These are phyloP conservation scores for Backusella tarrabulga DNA, from an alignment of 192 early-diverging fungal genomes.

Conservation along the genomic window DNA sequence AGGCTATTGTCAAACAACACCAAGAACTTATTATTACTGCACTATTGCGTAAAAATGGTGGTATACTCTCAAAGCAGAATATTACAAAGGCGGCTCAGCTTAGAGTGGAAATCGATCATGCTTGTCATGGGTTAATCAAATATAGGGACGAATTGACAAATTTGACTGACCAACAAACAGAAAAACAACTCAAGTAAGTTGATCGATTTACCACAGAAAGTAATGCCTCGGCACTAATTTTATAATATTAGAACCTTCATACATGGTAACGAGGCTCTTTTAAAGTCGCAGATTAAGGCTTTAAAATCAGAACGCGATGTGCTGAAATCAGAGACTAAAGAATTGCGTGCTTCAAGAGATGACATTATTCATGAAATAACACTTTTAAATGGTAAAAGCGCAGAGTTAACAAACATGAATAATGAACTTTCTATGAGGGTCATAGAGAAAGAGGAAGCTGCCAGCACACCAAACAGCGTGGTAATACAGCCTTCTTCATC, in stretches of 20 bases:
- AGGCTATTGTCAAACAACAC: slow-evolving; percentile 33
- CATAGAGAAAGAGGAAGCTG: slow-evolving; percentile 35
- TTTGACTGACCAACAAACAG: neutral
- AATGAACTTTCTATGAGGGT: slow-evolving; percentile 49
- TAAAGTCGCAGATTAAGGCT: slow-evolving; percentile 48
- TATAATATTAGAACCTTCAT: neutral
- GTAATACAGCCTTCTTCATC: slow-evolving; percentile 32
- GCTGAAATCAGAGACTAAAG: slow-evolving; percentile 41
- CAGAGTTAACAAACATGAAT: slow-evolving; percentile 54
- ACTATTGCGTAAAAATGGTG: slow-evolving; percentile 13
- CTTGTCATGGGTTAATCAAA: slow-evolving; percentile 28
- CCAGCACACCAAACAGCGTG: slow-evolving; percentile 11
- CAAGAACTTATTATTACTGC: slow-evolving; percentile 26
- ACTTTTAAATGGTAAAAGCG: slow-evolving; percentile 51
- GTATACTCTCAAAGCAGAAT: slow-evolving; percentile 13
- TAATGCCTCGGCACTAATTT: neutral
- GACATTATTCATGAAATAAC: slow-evolving; percentile 50
- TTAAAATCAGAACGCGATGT: slow-evolving; percentile 46
- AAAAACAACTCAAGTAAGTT: slow-evolving; percentile 30
- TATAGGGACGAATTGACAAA: slow-evolving; percentile 24
- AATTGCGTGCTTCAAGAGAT: slow-evolving; percentile 41
- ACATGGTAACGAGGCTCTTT: slow-evolving; percentile 37
- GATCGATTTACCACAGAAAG: slow-evolving; percentile 34
- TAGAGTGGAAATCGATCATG: slow-evolving; percentile 26
- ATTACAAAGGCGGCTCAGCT: slow-evolving; percentile 17